These are phyloP conservation scores for Epichloe sibirici DNA, from an alignment of 2,329 filamentous ascomycete genomes.

Conservation along the genomic window DNA sequence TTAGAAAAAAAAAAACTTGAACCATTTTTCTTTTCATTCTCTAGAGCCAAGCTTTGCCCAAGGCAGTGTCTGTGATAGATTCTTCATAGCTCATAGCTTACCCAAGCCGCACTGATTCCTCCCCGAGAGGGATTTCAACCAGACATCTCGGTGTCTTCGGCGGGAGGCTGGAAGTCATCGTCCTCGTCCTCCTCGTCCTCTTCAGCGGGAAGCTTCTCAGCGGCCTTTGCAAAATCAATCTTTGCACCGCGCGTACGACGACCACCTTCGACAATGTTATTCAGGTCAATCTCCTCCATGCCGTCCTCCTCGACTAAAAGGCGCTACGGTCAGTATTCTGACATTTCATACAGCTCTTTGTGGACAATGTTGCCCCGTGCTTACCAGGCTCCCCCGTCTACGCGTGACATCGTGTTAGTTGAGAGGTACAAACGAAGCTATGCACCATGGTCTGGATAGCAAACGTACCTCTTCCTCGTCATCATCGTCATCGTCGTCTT, in stretches of 20 bases:
- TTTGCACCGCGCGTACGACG: constrained; percentile 82
- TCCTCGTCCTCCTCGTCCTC: constrained; percentile 67
- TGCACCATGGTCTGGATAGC: background rate
- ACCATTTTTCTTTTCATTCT: background rate
- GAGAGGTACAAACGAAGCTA: background rate
- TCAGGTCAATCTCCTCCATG: constrained; percentile 80
- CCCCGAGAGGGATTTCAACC: constrained; percentile 13
- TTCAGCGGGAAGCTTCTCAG: constrained; percentile 56
- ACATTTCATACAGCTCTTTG: background rate
- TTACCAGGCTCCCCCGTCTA: constrained; percentile 20
- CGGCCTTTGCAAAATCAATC: constrained; percentile 90
- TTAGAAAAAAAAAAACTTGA: background rate
- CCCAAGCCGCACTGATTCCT: background rate
- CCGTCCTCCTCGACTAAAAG: constrained; percentile 51
- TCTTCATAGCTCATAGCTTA: background rate
- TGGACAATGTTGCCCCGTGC: constrained; percentile 1
- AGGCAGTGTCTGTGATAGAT: background rate
- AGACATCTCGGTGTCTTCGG: constrained; percentile 58
- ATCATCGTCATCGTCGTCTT: constrained; percentile 32
- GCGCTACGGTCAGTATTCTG: background rate
- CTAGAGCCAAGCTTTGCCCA: background rate
- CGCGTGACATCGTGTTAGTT: constrained; percentile 12
- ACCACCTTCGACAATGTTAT: constrained; percentile 71
- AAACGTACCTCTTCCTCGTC: constrained; percentile 19
- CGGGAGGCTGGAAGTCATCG: constrained; percentile 53